Base-by-base conservation (phyloP, 164 flowering plant species). In the Brasenia schreberi region DNA sequence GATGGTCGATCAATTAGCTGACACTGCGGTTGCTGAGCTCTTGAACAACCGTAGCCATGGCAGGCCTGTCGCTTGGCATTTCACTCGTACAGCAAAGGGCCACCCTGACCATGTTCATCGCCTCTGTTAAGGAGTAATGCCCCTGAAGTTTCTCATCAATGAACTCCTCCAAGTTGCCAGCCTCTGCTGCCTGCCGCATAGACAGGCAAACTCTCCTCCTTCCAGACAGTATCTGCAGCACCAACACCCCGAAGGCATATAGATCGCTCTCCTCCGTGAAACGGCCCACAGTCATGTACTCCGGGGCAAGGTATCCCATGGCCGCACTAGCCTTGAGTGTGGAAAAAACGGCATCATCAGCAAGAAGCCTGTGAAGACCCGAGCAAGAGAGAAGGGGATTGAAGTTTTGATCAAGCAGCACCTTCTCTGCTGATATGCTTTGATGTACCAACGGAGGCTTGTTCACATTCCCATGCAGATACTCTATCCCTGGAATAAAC, bases 281-380 rank as follows among this genome's bases (percentile, higher is more conserved):
- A 19, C 87, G 81, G 61, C 99, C 99, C 0, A 90, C 87, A 45
- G 83, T 84, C 7, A 88, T 81, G 80, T 95, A 95, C 66, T 95
- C 99, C 0, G 97, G 99, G 62, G 99, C 96, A 4, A 95, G 77
- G 75, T 95, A 95, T 33, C 99, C 99, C 94, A 87, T 87, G 49
- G 99, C 99, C 71, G 99, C 99, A 74, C 89, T 84, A 67, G 88
- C 82, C 73, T 95, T 95, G 63, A 95, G 87, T 42, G 76, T 78
- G 5, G 96, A 88, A 85, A 87, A 95, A 65, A 95, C 82, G 19
- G 88, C 81, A 62, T 95, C 99, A 74, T 92, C 88, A 0, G 86
- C 89, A 14, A 95, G 78, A 62, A 95, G 90, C 72, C 81, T 87
- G 85, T 91, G 88, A 60, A 89, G 71, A 53, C 96, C 96, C 0